phyloP scores from a whole-genome alignment of 1,284 basidiomycete genomes.

The Neonothopanus nambi region DNA sequence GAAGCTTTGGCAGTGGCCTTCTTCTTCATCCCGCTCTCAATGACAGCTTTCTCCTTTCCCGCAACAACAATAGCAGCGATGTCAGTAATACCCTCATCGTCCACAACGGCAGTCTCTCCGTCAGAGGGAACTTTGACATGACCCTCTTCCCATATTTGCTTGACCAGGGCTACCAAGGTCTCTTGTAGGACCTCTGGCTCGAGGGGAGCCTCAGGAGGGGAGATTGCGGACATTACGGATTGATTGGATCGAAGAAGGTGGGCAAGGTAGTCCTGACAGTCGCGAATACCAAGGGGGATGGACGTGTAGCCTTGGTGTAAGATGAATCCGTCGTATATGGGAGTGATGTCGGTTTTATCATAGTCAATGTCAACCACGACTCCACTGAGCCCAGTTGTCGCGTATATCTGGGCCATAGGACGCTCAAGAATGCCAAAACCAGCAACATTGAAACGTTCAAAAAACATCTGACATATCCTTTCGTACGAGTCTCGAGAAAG shows the following conservation, averaged over 20 bases:
- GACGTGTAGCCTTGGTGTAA: constrained; percentile 59
- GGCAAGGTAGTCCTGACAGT: constrained; percentile 79
- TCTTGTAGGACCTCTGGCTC: constrained; percentile 46
- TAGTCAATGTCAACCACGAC: constrained; percentile 86
- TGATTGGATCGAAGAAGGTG: constrained; percentile 68
- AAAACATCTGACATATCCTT: constrained; percentile 83
- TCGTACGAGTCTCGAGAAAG: constrained; percentile 78
- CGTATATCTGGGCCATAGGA: constrained; percentile 83
- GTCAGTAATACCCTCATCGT: constrained; percentile 86
- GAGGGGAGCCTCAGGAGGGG: constrained; percentile 48
- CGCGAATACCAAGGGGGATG: constrained; percentile 65
- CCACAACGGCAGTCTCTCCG: constrained; percentile 63
- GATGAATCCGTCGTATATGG: constrained; percentile 80
- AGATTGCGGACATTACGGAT: constrained; percentile 64
- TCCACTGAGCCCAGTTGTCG: constrained; percentile 77
- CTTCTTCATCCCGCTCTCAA: constrained; percentile 79
- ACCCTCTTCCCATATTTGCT: constrained; percentile 59
- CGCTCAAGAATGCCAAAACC: constrained; percentile 84
- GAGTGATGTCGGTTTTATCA: constrained; percentile 74
- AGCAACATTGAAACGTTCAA: constrained; percentile 94
- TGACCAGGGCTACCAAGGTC: constrained; percentile 58
- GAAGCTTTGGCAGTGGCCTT: constrained; percentile 73
- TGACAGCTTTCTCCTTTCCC: constrained; percentile 79
- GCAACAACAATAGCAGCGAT: constrained; percentile 82
- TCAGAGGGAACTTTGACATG: constrained; percentile 71